A percentile compares a stretch with the other conserved stretches of the same genome.
phyloP scores from a whole-genome alignment of 768 basidiomycete genomes.

The Pisolithus sp. region DNA sequence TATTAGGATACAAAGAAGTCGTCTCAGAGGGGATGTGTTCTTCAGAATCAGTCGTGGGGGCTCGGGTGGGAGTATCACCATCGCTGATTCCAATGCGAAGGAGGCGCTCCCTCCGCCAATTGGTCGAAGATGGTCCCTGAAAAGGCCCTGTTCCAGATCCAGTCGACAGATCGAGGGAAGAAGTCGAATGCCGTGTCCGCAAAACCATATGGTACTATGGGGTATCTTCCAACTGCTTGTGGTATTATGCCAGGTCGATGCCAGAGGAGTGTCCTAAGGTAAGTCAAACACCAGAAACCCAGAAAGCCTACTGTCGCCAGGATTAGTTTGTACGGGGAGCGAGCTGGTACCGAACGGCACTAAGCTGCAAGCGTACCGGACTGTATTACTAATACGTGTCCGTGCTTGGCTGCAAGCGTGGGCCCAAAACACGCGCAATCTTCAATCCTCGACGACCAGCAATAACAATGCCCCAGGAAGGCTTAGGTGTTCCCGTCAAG shows the following conservation, averaged over 20 bases:
- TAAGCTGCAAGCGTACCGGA: background rate
- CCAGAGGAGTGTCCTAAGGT: too few species aligned
- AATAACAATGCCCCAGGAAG: slow-evolving; percentile 37
- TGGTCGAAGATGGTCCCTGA: slow-evolving; percentile 47
- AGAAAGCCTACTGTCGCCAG: too few species aligned
- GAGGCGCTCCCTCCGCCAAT: slow-evolving; percentile 56
- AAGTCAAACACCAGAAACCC: too few species aligned
- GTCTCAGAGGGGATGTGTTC: slow-evolving; percentile 26
- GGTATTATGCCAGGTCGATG: too few species aligned
- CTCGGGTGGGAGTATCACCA: background rate
- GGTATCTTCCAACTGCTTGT: too few species aligned
- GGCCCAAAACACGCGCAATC: slow-evolving; percentile 16
- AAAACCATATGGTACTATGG: slow-evolving; percentile 12
- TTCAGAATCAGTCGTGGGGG: slow-evolving; percentile 3
- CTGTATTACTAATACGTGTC: background rate
- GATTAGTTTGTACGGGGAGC: too few species aligned
- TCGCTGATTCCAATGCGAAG: slow-evolving; percentile 41
- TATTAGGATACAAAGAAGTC: slow-evolving; percentile 28
- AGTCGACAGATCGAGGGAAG: slow-evolving; percentile 9
- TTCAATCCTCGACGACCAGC: slow-evolving; percentile 6
- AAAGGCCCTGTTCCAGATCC: slow-evolving; percentile 29
- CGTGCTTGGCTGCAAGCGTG: too few species aligned
- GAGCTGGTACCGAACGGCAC: too few species aligned
- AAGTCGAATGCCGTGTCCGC: slow-evolving; percentile 13
- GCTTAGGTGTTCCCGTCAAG: slow-evolving; percentile 93